A percentile compares a stretch with the other conserved stretches of the same genome.
phyloP scores from a whole-genome alignment of 1,284 basidiomycete genomes.

The Papiliotrema nemorosa region DNA sequence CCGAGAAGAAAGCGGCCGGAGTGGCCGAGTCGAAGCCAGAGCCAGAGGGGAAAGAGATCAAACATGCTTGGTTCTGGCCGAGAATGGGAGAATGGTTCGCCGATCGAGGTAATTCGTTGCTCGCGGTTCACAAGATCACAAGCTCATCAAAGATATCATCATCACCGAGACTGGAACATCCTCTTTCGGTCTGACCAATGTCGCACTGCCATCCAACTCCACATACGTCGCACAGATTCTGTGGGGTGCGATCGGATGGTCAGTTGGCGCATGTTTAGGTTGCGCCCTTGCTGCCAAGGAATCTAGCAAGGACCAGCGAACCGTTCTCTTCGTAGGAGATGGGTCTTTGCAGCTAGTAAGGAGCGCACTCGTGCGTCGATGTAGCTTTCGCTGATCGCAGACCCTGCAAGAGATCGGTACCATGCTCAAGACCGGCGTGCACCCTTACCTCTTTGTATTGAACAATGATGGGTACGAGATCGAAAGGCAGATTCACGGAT shows the following conservation, averaged over 20 bases:
- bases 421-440: slow-evolving; percentile 50
- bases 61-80: slow-evolving; percentile 83
- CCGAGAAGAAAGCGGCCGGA: slow-evolving; percentile 32
- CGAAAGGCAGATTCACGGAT: slow-evolving; percentile 62
- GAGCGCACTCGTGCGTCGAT: background rate
- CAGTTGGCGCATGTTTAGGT: slow-evolving; percentile 56
- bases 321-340: slow-evolving; percentile 77
- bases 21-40: slow-evolving; percentile 28
- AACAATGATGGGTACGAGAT: slow-evolving; percentile 90
- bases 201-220: slow-evolving; percentile 65
- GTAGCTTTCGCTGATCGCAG: slow-evolving; percentile 14
- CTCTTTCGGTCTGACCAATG: slow-evolving; percentile 71
- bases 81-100: slow-evolving; percentile 73
- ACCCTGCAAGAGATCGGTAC: slow-evolving; percentile 53
- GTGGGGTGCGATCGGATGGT: slow-evolving; percentile 48
- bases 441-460: slow-evolving; percentile 58
- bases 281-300: slow-evolving; percentile 67
- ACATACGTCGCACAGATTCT: slow-evolving; percentile 64
- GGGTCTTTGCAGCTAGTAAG: slow-evolving; percentile 53
- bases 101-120: slow-evolving; percentile 52
- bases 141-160: slow-evolving; percentile 58
- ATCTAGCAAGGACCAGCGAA: slow-evolving; percentile 57
- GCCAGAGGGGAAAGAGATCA: slow-evolving; percentile 51
- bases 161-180: slow-evolving; percentile 70
- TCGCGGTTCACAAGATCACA: background rate